Base-by-base conservation (phyloP, 1,284 basidiomycete species). In the Trametes sp. region DNA sequence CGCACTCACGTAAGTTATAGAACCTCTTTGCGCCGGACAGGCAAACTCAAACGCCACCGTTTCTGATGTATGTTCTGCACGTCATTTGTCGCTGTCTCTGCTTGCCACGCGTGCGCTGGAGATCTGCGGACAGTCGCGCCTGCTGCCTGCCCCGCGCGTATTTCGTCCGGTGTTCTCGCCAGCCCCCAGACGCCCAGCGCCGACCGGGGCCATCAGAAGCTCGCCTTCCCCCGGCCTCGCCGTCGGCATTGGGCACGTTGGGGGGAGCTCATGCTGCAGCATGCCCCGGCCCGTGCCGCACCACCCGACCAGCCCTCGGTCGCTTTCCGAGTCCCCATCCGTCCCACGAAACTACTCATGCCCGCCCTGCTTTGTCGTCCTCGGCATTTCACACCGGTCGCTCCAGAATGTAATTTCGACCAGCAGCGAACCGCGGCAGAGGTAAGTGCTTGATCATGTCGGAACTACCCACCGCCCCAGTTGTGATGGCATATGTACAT, bases 31-130 rank as follows among this genome's bases (percentile, higher is more conserved):
- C 64, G 61, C 66, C 57, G 58, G 45, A 50, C 52, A 38, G 53
- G 9, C 56, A 54, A 72, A 72, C 70, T 63, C 59, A 68, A 72
- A 74, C 72, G 72, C 72, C 72, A 74, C 72, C n/a, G 65, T 69
- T 60, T 73, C 72, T 74, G 72, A 74, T 74, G 66, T 53, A 51
- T 60, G 56, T 66, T 67, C 65, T 62, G 57, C 59, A 57, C 63
- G 64, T 60, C 66, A 60, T 63, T 61, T 62, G 68, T 60, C 65
- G 51, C 29, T 61, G 46, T 46, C 61, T 44, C 28, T 44, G 46
- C 50, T 58, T 57, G 56, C 64, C 58, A 63, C 59, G 64, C 61
- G 58, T 57, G 49, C 45, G 53, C 59, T 57, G 54, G 54, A 45
- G 65, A 66, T 66, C 62, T 64, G 61, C 62, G 62, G 36, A 53